Base-by-base conservation (phyloP, 495 filamentous ascomycete species). In the Aspergillus ellipticus region DNA sequence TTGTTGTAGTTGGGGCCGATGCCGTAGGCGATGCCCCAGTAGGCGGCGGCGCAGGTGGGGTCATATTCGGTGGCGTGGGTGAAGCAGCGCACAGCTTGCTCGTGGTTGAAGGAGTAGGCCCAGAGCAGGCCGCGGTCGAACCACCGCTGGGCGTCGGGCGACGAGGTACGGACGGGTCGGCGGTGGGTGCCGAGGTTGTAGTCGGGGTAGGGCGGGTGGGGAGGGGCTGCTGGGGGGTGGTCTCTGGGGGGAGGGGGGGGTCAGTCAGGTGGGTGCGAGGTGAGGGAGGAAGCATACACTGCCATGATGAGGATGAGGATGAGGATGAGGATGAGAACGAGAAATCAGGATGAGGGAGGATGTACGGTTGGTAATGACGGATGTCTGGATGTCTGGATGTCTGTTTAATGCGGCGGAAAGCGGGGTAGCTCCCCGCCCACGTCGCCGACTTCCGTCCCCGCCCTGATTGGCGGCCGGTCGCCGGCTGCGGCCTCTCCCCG, bases 1-100 rank as follows among this genome's bases (percentile, higher is more conserved):
- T 88, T 85, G 62, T 89, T 88, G 66, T 89, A 89, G 58, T 88
- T 87, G 4, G 86, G 85, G 3, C 86, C 86, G 1, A 84, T 61
- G 10, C 79, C 63, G 63, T 81, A 88, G 1, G 86, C 84, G 4
- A 85, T 63, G 0, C 85, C 85, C 86, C 86, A 89, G 54, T 83
- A 78, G 13, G 85, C 84, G 64, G 88, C 80, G 15, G 77, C 74
- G 62, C 80, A 86, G 6, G 66, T 57, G 1, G 69, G 59, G 61
- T 89, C 85, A 48, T 53, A 17, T 4, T 31, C 26, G 8, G 49
- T 43, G 13, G 61, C 61, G 7, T n/a, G 45, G 5, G 15, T 29
- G 31, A 63, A 63, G 54, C 61, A 63, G 13, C 43, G 54, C 3
- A 42, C 21, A 3, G 66, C 60, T 51, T 74, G 69, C 10, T 64